Percentiles rank a stretch among this genome's conserved stretches.
These are phyloP conservation scores for Schwanniomyces vanrijiae DNA, from an alignment of 805 yeast species.

Conservation along the genomic window DNA sequence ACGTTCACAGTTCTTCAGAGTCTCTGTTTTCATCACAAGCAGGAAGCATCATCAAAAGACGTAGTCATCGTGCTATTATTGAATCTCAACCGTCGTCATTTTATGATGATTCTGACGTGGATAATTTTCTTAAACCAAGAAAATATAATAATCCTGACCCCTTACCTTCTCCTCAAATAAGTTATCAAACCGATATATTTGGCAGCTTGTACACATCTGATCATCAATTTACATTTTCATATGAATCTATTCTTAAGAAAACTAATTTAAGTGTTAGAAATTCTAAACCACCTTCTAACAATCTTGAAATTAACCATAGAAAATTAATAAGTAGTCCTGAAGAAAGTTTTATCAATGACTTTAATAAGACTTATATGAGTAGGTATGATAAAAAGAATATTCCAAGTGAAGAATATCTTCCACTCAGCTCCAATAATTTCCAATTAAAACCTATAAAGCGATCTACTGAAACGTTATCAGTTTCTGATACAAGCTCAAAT, in stretches of 20 bases:
- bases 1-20: neutral
- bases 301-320: neutral
- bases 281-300: neutral
- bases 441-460: slow-evolving; percentile 31
- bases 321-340: neutral
- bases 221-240: neutral
- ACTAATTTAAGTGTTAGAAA: neutral
- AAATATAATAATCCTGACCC: slow-evolving; percentile 30
- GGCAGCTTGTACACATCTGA: slow-evolving; percentile 11
- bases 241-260: neutral
- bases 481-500: slow-evolving; percentile 15
- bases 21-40: slow-evolving; percentile 1
- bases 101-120: slow-evolving; percentile 24
- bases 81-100: slow-evolving; percentile 6
- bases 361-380: slow-evolving; percentile 19
- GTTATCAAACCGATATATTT: slow-evolving; percentile 29
- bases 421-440: slow-evolving; percentile 17
- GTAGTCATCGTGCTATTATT: slow-evolving; percentile 7
- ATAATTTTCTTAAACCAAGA: slow-evolving; percentile 29
- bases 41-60: neutral
- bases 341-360: slow-evolving; percentile 15
- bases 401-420: slow-evolving; percentile 7
- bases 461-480: slow-evolving; percentile 30
- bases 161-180: slow-evolving; percentile 42
- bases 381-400: slow-evolving; percentile 9